Evolutionary conservation across 768 basidiomycete species (phyloP).

Genomic region (Tricholoma saponaceum): DNA sequence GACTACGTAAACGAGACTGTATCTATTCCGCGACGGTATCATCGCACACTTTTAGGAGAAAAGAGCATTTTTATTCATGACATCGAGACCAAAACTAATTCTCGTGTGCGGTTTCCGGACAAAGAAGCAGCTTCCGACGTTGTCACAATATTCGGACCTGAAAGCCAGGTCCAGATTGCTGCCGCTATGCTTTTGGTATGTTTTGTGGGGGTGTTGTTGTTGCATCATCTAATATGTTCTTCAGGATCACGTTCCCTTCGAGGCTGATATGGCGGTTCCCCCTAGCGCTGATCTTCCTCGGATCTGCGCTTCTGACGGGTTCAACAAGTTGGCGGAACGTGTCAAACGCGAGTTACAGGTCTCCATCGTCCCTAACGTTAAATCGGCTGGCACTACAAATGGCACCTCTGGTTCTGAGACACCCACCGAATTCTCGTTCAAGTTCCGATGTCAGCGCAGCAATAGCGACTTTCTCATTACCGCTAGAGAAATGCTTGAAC

Average conservation of each 20-base stretch:
- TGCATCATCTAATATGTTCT: slow-evolving; percentile 3
- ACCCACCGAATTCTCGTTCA: slow-evolving; percentile 82
- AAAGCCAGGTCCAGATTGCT: slow-evolving; percentile 95
- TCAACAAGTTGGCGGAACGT: slow-evolving; percentile 79
- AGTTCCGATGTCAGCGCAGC: slow-evolving; percentile 92
- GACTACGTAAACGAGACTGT: slow-evolving; percentile 94
- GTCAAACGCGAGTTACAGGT: slow-evolving; percentile 95
- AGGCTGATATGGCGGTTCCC: slow-evolving; percentile 91
- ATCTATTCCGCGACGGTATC: slow-evolving; percentile 90
- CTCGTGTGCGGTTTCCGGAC: slow-evolving; percentile 86
- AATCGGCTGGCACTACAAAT: slow-evolving; percentile 41
- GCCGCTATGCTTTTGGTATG: slow-evolving; percentile 91
- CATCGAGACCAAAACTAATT: slow-evolving; percentile 96
- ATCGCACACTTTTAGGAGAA: slow-evolving; percentile 91
- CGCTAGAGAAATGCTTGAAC: slow-evolving; percentile 89
- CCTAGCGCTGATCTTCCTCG: slow-evolving; percentile 75
- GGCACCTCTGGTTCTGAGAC: slow-evolving; percentile 48
- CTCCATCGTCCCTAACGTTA: slow-evolving; percentile 79
- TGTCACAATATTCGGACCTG: slow-evolving; percentile 94
- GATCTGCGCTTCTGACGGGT: slow-evolving; percentile 77
- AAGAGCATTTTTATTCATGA: slow-evolving; percentile 97
- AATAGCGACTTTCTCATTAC: slow-evolving; percentile 92
- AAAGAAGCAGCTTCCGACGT: slow-evolving; percentile 93
- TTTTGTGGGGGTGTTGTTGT: background rate
- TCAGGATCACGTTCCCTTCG: slow-evolving; percentile 94